phyloP scores from a whole-genome alignment of 108 stramenopile genomes.

The Skeletonema grethae region DNA sequence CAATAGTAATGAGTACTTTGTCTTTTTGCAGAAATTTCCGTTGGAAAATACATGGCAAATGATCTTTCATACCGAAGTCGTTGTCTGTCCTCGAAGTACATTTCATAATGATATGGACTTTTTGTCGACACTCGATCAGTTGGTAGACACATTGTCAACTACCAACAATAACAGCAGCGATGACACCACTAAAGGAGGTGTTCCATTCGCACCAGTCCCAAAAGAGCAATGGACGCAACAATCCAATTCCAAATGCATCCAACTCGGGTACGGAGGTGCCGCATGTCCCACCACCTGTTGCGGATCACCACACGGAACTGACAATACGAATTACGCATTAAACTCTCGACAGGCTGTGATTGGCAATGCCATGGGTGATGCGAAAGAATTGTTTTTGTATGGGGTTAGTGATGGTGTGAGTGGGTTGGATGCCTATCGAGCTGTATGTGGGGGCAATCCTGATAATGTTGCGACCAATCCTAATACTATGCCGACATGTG shows the following conservation, averaged over 20 bases:
- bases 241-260: slow-evolving; percentile 24
- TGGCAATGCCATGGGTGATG: slow-evolving; percentile 45
- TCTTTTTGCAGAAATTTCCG: slow-evolving; percentile 53
- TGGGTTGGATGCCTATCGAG: slow-evolving; percentile 30
- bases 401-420: slow-evolving; percentile 17
- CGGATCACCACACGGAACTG: slow-evolving; percentile 29
- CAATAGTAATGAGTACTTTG: slow-evolving; percentile 11
- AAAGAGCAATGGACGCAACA: slow-evolving; percentile 26
- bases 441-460: slow-evolving; percentile 34
- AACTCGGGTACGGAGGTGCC: slow-evolving; percentile 37
- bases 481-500: slow-evolving; percentile 27
- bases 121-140: slow-evolving; percentile 21
- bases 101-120: slow-evolving; percentile 22
- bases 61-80: slow-evolving; percentile 50
- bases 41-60: slow-evolving; percentile 27
- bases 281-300: slow-evolving; percentile 36
- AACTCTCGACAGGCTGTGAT: slow-evolving; percentile 44
- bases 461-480: no score
- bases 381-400: slow-evolving; percentile 43
- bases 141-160: slow-evolving; percentile 7
- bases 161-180: not conserved
- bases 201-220: slow-evolving; percentile 21
- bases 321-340: slow-evolving; percentile 36
- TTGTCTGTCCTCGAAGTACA: slow-evolving; percentile 33
- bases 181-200: not conserved